Evolutionary conservation across 306 rosid genomes (phyloP), one percentile per base, ranked within the genome.

Genomic region (Trichosanthes cucumerina): DNA sequence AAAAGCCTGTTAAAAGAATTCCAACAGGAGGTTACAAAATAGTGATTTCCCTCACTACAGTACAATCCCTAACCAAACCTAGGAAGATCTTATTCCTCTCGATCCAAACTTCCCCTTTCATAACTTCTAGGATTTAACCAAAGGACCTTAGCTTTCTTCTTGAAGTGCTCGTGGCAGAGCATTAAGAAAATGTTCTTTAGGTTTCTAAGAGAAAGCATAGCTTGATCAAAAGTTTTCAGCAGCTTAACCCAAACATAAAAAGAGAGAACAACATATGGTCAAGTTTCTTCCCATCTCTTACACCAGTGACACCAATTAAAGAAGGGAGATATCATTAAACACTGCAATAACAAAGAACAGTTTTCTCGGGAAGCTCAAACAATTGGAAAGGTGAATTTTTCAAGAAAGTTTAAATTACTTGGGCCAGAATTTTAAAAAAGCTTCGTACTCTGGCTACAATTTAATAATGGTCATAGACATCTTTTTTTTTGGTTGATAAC

Each of bases 161-260:
- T 26, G 9, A 26, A 12, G 31, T 26, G 66, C 66, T 59, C 38
- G 16, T 24, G 33, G 66, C 66, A 59, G 66, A 59, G 26, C 38
- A 59, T 59, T 26, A 24, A 59, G 31, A 26, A 59, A 57, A 57
- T 24, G 38, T 9, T 24, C 36, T 26, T 26, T 26, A 26, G 38
- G 26, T 59, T 59, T 26, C 69, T 62, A 33, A 62, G 69, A 8
- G 34, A 33, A 62, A 62, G 43, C 5, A 31, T 62, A 62, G 69
- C 43, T 31, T 62, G 69, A 62, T 62, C 69, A 62, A 33, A 62
- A 33, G 69, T 31, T 62, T 62, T 62, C 69, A 62, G 69, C 69
- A 62, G 43, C 39, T 15, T 33, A 62, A 62, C n/a, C 43, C 65
- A 58, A 58, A 26, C 7, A 58, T 58, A 62, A 62, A 19, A 62